Evolutionary conservation across 1,139 yeast genomes (phyloP).

Genomic region (Yamadazyma blattariae): DNA sequence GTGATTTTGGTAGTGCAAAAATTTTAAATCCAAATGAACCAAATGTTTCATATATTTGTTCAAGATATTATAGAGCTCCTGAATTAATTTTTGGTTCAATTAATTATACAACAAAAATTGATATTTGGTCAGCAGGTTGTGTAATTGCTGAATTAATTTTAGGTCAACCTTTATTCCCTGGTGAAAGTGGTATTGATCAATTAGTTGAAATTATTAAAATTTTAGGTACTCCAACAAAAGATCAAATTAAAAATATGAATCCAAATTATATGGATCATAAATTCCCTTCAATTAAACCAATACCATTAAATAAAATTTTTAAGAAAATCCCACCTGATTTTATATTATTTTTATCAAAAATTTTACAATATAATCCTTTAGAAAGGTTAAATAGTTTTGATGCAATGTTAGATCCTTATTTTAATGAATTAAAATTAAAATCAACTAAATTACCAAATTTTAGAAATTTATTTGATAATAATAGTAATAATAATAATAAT

Average conservation of each 20-base stretch:
- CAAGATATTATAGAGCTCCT: slow-evolving; percentile 81
- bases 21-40: slow-evolving; percentile 72
- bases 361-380: slow-evolving; percentile 75
- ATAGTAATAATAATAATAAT: slow-evolving; percentile 16
- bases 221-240: slow-evolving; percentile 91
- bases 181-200: slow-evolving; percentile 96
- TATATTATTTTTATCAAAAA: slow-evolving; percentile 55
- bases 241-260: slow-evolving; percentile 92
- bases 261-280: slow-evolving; percentile 97
- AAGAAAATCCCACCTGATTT: slow-evolving; percentile 63
- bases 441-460: slow-evolving; percentile 54
- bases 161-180: slow-evolving; percentile 97
- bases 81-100: slow-evolving; percentile 89
- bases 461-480: slow-evolving; percentile 40
- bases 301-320: slow-evolving; percentile 82
- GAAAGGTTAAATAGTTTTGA: slow-evolving; percentile 68
- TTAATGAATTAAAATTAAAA: slow-evolving; percentile 67
- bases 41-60: slow-evolving; percentile 75
- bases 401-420: slow-evolving; percentile 68
- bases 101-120: slow-evolving; percentile 93
- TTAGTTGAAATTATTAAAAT: slow-evolving; percentile 94
- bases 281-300: slow-evolving; percentile 94
- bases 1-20: slow-evolving; percentile 84
- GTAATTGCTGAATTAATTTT: slow-evolving; percentile 95
- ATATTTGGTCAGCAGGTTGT: slow-evolving; percentile 97